Evolutionary conservation across 495 filamentous ascomycete species (phyloP), one percentile per base, ranked within the genome.

Genomic region (Penicillium robsamsonii): DNA sequence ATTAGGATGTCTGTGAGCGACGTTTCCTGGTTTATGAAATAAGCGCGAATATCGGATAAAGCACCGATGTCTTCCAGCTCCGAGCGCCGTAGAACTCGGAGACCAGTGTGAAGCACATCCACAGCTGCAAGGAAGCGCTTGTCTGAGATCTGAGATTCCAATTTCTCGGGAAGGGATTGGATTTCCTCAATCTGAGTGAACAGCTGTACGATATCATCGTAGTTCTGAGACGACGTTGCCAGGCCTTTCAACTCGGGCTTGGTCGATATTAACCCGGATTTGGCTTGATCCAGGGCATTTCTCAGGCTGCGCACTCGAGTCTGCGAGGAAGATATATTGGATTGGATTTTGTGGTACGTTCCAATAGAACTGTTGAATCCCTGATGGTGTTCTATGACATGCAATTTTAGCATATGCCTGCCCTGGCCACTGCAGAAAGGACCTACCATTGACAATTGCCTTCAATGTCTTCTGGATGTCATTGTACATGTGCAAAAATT

Each of bases 321-420:
- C 70, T 99, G 95, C 12, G 91, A 96, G 31, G 84, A 76, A 57
- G 92, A 88, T 61, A 99, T 96, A 72, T 90, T 96, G 6, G 87
- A 81, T 68, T 97, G 94, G 55, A 99, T 97, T 73, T 93, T 96
- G 74, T 99, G 95, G 64, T 96, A 99, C 15, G 92, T 96, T 68
- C 94, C 95, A 53, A 99, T 97, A 40, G 92, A 96, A 73, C 91
- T 97, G 69, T 97, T 99, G 79, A 99, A 99, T 30, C 92, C 94
- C 71, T 99, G 94, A 62, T 97, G 93, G 67, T 99, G 93, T 74
- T 97, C 92, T 86, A 49, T 18, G 51, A 45, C 46, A 44, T 5
- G 24, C 12, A 30, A 27, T 8, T 15, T 63, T 31, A 65, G 62
- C 49, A 58, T 30, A 3, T 2, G 25, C 11, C 4, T 25, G 35